A percentile compares a stretch with the other conserved stretches of the same genome.
These are phyloP conservation scores for Immersiella caudata DNA, from an alignment of 495 filamentous ascomycete genomes.

Conservation along the genomic window DNA sequence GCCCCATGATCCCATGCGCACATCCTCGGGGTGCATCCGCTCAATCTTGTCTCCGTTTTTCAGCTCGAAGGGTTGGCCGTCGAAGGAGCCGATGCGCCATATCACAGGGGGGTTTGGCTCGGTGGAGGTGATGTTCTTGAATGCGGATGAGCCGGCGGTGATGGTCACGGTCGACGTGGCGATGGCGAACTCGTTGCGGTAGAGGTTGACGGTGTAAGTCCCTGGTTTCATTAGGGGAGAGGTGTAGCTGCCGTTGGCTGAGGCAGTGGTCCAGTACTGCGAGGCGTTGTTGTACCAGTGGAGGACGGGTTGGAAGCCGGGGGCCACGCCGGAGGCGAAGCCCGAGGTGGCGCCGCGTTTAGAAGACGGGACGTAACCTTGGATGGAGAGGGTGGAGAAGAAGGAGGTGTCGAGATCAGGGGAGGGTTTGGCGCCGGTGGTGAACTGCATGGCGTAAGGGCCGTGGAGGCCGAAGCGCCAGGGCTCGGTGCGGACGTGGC, in stretches of 20 bases:
- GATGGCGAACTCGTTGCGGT: constrained; percentile 58
- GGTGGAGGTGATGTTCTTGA: constrained; percentile 52
- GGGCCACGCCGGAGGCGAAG: constrained; percentile 49
- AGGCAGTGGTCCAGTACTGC: constrained; percentile 63
- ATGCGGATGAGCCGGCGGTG: constrained; percentile 48
- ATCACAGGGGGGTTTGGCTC: constrained; percentile 50
- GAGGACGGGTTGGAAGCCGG: constrained; percentile 56
- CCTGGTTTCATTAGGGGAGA: constrained; percentile 67
- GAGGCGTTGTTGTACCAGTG: constrained; percentile 65
- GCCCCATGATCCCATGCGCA: constrained; percentile 59
- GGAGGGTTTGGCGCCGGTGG: constrained; percentile 51
- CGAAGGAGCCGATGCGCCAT: constrained; percentile 62
- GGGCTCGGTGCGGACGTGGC: constrained; percentile 60
- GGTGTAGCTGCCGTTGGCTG: constrained; percentile 53
- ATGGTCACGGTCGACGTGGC: constrained; percentile 52
- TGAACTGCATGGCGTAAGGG: constrained; percentile 61
- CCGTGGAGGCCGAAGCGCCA: constrained; percentile 63
- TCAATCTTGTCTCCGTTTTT: constrained; percentile 61
- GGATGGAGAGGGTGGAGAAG: constrained; percentile 53
- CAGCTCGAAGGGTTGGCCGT: constrained; percentile 61
- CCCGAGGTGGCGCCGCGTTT: constrained; percentile 58
- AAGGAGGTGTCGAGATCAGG: constrained; percentile 56
- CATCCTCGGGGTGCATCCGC: constrained; percentile 62
- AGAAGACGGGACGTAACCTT: constrained; percentile 54
- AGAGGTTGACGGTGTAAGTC: constrained; percentile 64